Evolutionary conservation across 2,329 filamentous ascomycete species (phyloP), one percentile per base, ranked within the genome.

Genomic region (Tolypocladium inflatum): DNA sequence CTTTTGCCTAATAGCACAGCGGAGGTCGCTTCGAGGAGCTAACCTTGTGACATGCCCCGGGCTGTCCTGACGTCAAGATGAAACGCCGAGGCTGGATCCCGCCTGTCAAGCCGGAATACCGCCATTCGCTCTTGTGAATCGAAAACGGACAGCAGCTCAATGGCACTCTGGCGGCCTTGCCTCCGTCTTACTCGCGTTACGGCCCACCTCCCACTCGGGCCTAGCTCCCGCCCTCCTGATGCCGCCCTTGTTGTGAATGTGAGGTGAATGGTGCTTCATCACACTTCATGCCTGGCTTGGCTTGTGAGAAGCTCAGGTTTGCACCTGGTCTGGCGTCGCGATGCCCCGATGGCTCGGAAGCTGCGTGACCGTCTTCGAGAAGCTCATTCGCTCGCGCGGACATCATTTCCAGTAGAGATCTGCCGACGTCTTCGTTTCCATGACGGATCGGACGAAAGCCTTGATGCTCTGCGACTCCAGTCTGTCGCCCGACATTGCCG

Each of bases 391-490:
- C 5, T 21, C 48, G 17, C 9, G 26, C 13, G 13, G 26, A 21
- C 43, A 53, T 76, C 70, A 80, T 70, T 84, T 84, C 83, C 83
- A 86, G 65, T 82, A 74, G 39, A 86, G 74, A 66, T 82, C 79
- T 26, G 71, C 71, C 33, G 73, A 72, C 38, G 85, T 70, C 65
- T 84, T 84, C 48, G 73, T 67, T 61, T 85, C 80, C 67, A 89
- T 74, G 17, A 79, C 77, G 55, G 85, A 82, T 63, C 85, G 81
- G 59, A 89, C 77, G 67, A 89, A 86, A 23, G 76, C 74, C 65
- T 78, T 80, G 68, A 88, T 73, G 63, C 80, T 76, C 23, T 76
- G 73, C n/a, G 76, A 77, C 55, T 71, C 72, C 13, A 61, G 50
- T 13, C 55, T 69, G 45, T 77, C 73, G 59, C 80, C 81, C 56